phyloP scores from a whole-genome alignment of 2,329 filamentous ascomycete genomes.

The Ascocoryne sarcoides region DNA sequence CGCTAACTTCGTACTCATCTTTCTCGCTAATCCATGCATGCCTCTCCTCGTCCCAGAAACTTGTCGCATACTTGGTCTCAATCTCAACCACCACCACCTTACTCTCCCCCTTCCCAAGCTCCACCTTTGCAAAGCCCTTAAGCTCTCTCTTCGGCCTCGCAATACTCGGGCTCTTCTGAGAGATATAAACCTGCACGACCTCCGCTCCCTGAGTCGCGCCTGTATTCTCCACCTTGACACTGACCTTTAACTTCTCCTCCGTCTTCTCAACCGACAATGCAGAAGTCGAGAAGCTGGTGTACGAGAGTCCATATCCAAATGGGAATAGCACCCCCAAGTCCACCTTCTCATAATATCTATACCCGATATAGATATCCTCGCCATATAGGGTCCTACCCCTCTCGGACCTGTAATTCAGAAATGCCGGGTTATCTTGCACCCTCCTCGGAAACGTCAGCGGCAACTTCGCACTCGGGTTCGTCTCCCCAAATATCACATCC shows the following conservation, averaged over 20 bases:
- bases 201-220: constrained; percentile 45
- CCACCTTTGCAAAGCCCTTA: constrained; percentile 57
- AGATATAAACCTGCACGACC: constrained; percentile 50
- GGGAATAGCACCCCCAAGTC: constrained; percentile 58
- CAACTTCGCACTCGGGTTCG: constrained; percentile 66
- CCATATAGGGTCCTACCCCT: constrained; percentile 65
- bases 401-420: constrained; percentile 64
- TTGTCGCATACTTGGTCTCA: constrained; percentile 54
- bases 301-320: constrained; percentile 74
- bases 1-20: constrained; percentile 54
- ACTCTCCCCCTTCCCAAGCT: constrained; percentile 49
- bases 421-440: constrained; percentile 62
- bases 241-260: constrained; percentile 35
- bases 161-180: constrained; percentile 43
- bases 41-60: constrained; percentile 62
- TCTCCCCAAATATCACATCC: constrained; percentile 65
- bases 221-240: constrained; percentile 53
- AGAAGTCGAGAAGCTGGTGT: constrained; percentile 57
- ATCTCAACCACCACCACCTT: constrained; percentile 48
- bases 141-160: constrained; percentile 52
- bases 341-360: constrained; percentile 70
- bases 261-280: constrained; percentile 39
- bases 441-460: constrained; percentile 61
- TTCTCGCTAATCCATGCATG: constrained; percentile 57
- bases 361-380: constrained; percentile 73